Percentiles rank a stretch among this genome's conserved stretches.
phyloP scores from a whole-genome alignment of 2,329 filamentous ascomycete species.

The Exophiala lecanii-corni region DNA sequence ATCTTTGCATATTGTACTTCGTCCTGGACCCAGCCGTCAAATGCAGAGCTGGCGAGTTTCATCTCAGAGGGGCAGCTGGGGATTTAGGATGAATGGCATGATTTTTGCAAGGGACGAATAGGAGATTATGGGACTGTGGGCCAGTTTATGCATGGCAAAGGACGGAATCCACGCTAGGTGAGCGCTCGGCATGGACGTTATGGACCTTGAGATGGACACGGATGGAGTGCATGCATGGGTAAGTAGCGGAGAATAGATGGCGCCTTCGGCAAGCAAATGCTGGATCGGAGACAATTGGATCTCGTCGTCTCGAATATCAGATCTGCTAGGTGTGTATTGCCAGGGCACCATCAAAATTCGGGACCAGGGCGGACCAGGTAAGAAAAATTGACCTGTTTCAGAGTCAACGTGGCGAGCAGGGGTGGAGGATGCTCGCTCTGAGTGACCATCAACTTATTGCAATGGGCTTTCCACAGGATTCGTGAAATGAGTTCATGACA shows the following conservation, averaged over 20 bases:
- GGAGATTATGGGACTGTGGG: conserved; percentile 7
- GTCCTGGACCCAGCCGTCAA: too few relatives aligned
- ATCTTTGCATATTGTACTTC: neutral
- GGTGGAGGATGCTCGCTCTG: conserved; percentile 3
- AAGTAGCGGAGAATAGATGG: too few relatives aligned
- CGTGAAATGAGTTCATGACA: too few relatives aligned
- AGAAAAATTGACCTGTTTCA: conserved; percentile 10
- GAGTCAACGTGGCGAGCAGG: conserved; percentile 12
- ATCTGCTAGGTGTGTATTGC: too few relatives aligned
- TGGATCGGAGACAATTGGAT: conserved; percentile 17
- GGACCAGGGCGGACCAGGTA: conserved; percentile 1
- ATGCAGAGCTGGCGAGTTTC: conserved; percentile 10
- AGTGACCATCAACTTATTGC: too few relatives aligned
- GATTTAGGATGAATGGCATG: neutral
- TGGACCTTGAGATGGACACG: too few relatives aligned
- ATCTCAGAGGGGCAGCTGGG: conserved; percentile 4
- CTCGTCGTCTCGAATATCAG: conserved; percentile 3
- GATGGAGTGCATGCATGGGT: too few relatives aligned
- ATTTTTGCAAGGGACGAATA: conserved; percentile 11
- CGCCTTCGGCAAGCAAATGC: neutral
- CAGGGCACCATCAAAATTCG: conserved; percentile 5
- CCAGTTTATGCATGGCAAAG: neutral
- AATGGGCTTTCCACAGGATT: too few relatives aligned
- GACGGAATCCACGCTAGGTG: too few relatives aligned
- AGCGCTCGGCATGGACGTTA: too few relatives aligned